Evolutionary conservation across 2,329 filamentous ascomycete genomes (phyloP), one percentile per base, ranked within the genome.

Genomic region (Incumbomyces delicatus): DNA sequence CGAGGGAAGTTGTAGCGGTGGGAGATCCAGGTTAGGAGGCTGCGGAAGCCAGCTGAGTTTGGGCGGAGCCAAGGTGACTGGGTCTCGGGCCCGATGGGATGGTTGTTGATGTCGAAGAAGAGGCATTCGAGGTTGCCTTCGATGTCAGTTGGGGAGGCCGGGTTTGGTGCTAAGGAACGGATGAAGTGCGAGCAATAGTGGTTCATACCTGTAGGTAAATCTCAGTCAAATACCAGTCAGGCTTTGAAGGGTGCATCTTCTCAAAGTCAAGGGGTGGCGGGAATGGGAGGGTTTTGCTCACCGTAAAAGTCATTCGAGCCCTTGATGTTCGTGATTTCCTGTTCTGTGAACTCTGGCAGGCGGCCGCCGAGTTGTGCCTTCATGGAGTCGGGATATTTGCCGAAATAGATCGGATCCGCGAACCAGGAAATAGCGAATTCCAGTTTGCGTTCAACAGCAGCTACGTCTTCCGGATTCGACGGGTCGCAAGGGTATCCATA

Each of bases 291-390:
- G 8, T 27, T 27, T 27, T 8, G 8, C 22, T 4, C 22, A 27
- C 22, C 87, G 66, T 94, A 94, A 67, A 94, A 94, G 71, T 94
- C 87, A 64, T 92, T 92, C 61, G 82, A 87, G n/a, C 85, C 86
- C 59, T 83, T 74, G 38, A 94, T 80, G n/a, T 92, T 71, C 2
- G 77, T 77, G 18, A 72, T 65, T 61, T 94, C 86, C 55, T 86
- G 83, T 0, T 74, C 65, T 0, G 83, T 87, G 64, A 85, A 92
- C 37, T 72, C 70, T 4, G 87, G 87, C 40, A 94, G 75, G 12
- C 86, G 79, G 61, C 82, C 74, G 47, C 87, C 86, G 14, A 94
- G 79, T 69, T 94, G 87, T 62, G 79, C 78, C 48, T 77, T 74
- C 86, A 94, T 94, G 50, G 82, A 87, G 50, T 78, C 84, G 6